These are phyloP conservation scores for Verticillium nubilum DNA, from an alignment of 2,329 filamentous ascomycete species.

Conservation along the genomic window DNA sequence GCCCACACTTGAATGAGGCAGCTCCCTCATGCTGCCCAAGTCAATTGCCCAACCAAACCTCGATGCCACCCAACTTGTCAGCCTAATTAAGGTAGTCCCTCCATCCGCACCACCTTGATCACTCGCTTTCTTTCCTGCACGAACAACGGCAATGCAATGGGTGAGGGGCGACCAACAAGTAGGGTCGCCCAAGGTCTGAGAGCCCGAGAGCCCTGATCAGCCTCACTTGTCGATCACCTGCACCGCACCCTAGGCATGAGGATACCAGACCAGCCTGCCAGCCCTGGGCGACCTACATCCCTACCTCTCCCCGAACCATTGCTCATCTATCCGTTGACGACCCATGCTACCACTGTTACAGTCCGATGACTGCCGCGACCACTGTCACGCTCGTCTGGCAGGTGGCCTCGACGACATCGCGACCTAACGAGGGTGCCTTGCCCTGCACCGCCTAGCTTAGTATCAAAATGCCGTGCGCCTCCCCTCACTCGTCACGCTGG, in stretches of 20 bases:
- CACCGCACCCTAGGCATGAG: background rate
- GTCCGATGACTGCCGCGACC: background rate
- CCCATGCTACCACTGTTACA: background rate
- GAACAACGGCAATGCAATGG: background rate
- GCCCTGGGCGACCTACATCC: background rate
- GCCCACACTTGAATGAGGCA: slow-evolving; percentile 6
- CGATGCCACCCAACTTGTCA: background rate
- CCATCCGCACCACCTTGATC: background rate
- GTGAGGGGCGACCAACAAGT: background rate
- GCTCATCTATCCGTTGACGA: background rate
- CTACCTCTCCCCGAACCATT: background rate
- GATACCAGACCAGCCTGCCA: background rate
- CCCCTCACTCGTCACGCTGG: background rate
- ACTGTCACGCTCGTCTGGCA: background rate
- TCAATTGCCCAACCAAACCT: slow-evolving; percentile 8
- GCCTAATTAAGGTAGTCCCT: background rate
- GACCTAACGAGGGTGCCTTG: background rate
- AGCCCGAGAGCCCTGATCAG: background rate
- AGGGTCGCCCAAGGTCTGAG: background rate
- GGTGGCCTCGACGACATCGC: background rate
- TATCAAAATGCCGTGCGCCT: background rate
- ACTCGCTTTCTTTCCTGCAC: background rate
- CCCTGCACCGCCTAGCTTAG: background rate
- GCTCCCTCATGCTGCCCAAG: background rate
- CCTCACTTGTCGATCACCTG: background rate